Evolutionary conservation across 805 yeast species (phyloP), one percentile per base, ranked within the genome.

Genomic region (Pichia ethanolica): DNA sequence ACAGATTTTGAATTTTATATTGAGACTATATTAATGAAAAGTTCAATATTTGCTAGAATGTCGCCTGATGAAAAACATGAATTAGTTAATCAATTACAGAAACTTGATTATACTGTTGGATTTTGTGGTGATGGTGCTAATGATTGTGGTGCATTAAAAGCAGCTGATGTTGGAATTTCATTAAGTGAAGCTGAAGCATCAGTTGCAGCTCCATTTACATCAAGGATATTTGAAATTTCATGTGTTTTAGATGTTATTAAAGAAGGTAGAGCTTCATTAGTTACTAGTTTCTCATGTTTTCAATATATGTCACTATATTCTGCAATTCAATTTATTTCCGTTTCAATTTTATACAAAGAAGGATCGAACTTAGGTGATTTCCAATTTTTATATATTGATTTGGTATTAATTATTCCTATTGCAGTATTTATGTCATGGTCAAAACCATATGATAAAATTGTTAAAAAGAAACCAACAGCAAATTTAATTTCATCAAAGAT

Each of bases 111-210:
- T 63, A 88, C 96, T 0, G 95, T 89, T 44, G 96, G 97, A 3
- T 93, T 93, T 66, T 93, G 98, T 69, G 99, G 99, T 36, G 99
- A 93, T 69, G 99, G 99, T 56, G 99, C 99, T 6, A 93, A 93
- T 67, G 99, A 93, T 63, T 93, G 98, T 68, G 99, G 99, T 57
- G 99, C 99, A 0, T 72, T 93, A 50, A 93, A 91, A 61, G 96
- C 97, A 12, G 98, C 99, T 0, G 96, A 93, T 68, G 96, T 95
- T 45, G 99, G 99, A 14, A 81, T 93, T 20, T 91, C 98, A 0
- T 70, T 93, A 44, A 87, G 96, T 32, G 99, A 93, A 64, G 99
- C 98, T 0, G 99, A 93, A 63, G 99, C 99, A 0, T 86, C 96
- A 4, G 97, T 93, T 14, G 99, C 99, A 0, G 99, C 99, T 0